Base-by-base conservation (phyloP, 306 rosid genomes). In the Dryas drummondii region DNA sequence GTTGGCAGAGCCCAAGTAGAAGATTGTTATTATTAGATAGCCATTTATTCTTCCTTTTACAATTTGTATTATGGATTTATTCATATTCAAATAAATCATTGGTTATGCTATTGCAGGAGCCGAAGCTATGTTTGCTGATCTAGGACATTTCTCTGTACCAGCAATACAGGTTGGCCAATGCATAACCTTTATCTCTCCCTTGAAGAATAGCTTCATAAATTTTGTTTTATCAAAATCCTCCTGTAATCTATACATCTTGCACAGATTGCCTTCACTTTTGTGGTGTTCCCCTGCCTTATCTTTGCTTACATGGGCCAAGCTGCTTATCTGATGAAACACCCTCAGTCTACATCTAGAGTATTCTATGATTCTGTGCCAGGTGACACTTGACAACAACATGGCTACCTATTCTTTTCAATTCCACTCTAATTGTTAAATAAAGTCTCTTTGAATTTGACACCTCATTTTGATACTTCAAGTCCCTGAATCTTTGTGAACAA, bases 121-220 rank as follows among this genome's bases (percentile, higher is more conserved):
- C 46, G 98, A 94, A 86, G 98, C 96, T 57, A 94, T 94, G 98
- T 94, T 94, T 87, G 97, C 97, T 64, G 98, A 94, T 87, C 87
- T 94, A 37, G 97, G 99, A 68, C 97, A 92, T 86, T 94, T 94
- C 80, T 81, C 93, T 74, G 96, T 94, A 77, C 88, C 66, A 13
- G 79, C 99, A 75, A 92, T 91, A 82, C 97, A 94, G 97, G 99
- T 92, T 74, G 62, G 74, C 41, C 60, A 26, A 12, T 26, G 49
- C 72, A 76, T 68, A 65, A 59, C 56, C n/a, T 46, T 50, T 80
- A 50, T 78, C 72, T 70, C 62, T 69, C 66, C 71, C 9, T 62
- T 54, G 57, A 60, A 67, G 70, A 37, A 42, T 51, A 61, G 63
- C 22, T 74, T 41, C 54, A 71, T 69, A 61, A 41, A 14, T 60